A percentile compares a stretch with the other conserved stretches of the same genome.
These are phyloP conservation scores for Monosporascus sp. DNA, from an alignment of 2,329 filamentous ascomycete genomes.

Conservation along the genomic window DNA sequence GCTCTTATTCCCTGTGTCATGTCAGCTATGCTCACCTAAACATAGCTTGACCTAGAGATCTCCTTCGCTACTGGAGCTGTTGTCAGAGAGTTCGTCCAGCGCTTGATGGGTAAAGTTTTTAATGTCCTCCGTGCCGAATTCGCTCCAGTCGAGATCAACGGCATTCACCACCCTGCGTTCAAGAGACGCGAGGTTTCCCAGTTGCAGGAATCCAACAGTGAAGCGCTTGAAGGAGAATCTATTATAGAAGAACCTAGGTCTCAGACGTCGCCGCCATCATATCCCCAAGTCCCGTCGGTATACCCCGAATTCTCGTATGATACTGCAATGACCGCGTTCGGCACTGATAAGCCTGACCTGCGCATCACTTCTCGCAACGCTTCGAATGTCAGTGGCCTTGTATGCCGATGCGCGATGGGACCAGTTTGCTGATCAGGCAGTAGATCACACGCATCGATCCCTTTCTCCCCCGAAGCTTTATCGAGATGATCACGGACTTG, in stretches of 20 bases:
- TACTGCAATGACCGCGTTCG: slow-evolving; percentile 73
- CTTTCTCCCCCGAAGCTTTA: slow-evolving; percentile 57
- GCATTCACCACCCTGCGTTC: slow-evolving; percentile 13
- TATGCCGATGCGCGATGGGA: too few species aligned
- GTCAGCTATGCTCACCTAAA: slow-evolving; percentile 2
- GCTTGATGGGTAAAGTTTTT: slow-evolving; percentile 52
- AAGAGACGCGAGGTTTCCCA: not conserved
- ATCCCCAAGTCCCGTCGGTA: not conserved
- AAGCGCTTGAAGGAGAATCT: too few species aligned
- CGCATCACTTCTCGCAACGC: slow-evolving; percentile 48
- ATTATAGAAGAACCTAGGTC: too few species aligned
- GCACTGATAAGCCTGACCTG: slow-evolving; percentile 88
- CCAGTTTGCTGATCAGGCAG: not conserved
- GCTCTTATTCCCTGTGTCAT: not conserved
- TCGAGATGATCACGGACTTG: slow-evolving; percentile 69
- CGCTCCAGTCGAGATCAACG: slow-evolving; percentile 24
- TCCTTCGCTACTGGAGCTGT: slow-evolving; percentile 69
- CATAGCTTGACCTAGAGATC: slow-evolving; percentile 86
- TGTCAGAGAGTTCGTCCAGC: slow-evolving; percentile 56
- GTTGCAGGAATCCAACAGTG: too few species aligned
- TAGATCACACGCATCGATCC: slow-evolving; percentile 64
- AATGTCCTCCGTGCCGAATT: slow-evolving; percentile 38
- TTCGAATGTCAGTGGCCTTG: slow-evolving; percentile 46
- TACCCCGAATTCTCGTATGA: slow-evolving; percentile 50
- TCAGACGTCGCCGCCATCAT: not conserved